A percentile compares a stretch with the other conserved stretches of the same genome.
phyloP scores from a whole-genome alignment of 371 early-diverging fungal species.

The Lichtheimia ramosa region DNA sequence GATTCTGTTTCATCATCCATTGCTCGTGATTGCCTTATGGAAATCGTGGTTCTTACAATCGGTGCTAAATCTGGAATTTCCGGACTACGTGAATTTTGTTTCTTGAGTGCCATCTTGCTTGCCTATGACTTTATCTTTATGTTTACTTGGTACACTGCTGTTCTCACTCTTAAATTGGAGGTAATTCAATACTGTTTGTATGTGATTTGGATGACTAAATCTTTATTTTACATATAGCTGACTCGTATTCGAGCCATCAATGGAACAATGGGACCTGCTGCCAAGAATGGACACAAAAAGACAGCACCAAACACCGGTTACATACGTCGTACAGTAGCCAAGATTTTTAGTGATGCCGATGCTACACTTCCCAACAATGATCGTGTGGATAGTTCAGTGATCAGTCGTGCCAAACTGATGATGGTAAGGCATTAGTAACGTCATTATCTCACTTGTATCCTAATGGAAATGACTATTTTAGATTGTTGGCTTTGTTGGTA shows the following conservation, averaged over 20 bases:
- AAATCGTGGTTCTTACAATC: conserved; percentile 74
- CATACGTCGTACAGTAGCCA: conserved; percentile 45
- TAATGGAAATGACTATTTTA: conserved; percentile 9
- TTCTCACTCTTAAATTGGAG: conserved; percentile 88
- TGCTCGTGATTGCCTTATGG: conserved; percentile 79
- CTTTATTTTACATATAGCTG: conserved; percentile 4
- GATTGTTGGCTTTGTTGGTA: conserved; percentile 70
- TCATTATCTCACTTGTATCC: neutral
- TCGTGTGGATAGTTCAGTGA: conserved; percentile 48
- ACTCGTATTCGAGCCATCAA: conserved; percentile 24
- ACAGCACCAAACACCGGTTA: conserved; percentile 32
- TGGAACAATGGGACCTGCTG: conserved; percentile 5
- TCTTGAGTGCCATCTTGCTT: conserved; percentile 78
- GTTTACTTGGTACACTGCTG: conserved; percentile 86
- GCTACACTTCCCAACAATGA: conserved; percentile 9
- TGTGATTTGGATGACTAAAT: neutral
- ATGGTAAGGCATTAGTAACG: conserved; percentile 2
- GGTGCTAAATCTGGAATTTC: conserved; percentile 80
- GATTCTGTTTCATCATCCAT: conserved; percentile 67
- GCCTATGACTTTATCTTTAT: conserved; percentile 82
- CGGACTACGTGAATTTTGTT: conserved; percentile 81
- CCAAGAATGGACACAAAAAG: conserved; percentile 28
- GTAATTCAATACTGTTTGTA: conserved; percentile 23
- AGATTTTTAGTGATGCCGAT: conserved; percentile 41
- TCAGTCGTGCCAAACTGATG: conserved; percentile 57